These are phyloP conservation scores for Paecilomyces niveus DNA, from an alignment of 2,329 filamentous ascomycete genomes.

Conservation along the genomic window DNA sequence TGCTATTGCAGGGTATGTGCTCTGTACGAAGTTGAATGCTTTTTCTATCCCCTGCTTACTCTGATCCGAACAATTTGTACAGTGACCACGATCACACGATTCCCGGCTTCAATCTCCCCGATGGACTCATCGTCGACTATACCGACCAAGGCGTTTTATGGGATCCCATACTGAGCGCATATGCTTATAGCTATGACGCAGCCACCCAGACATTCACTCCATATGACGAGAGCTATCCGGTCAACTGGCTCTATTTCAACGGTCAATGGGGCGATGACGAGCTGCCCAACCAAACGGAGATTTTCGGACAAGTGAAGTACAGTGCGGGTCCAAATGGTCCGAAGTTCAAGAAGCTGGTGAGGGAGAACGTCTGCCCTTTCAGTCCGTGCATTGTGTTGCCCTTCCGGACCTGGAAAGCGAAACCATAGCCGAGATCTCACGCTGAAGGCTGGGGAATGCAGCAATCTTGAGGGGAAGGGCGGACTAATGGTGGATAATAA, in stretches of 20 bases:
- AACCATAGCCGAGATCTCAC: conserved; percentile 19
- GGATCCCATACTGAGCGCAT: conserved; percentile 53
- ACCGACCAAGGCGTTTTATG: conserved; percentile 50
- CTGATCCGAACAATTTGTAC: background rate
- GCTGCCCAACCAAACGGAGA: conserved; percentile 45
- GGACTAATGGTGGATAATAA: background rate
- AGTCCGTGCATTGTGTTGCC: conserved; percentile 39
- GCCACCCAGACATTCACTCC: conserved; percentile 38
- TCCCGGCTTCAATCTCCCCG: conserved; percentile 52
- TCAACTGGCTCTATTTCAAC: conserved; percentile 49
- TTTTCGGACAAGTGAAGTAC: conserved; percentile 51
- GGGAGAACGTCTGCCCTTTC: conserved; percentile 51
- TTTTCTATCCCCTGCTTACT: background rate
- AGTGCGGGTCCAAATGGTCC: conserved; percentile 55
- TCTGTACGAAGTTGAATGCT: background rate
- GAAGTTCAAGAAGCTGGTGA: conserved; percentile 50
- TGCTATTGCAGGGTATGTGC: conserved; percentile 42
- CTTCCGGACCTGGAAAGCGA: conserved; percentile 18
- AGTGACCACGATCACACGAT: conserved; percentile 58
- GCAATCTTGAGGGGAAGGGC: background rate
- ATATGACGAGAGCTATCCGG: conserved; percentile 41
- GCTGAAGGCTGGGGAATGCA: background rate
- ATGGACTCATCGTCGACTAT: conserved; percentile 48
- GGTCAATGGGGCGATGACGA: conserved; percentile 59
- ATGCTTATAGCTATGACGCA: conserved; percentile 48